phyloP scores from a whole-genome alignment of 768 basidiomycete species.

The Xanthoconium stramineum region DNA sequence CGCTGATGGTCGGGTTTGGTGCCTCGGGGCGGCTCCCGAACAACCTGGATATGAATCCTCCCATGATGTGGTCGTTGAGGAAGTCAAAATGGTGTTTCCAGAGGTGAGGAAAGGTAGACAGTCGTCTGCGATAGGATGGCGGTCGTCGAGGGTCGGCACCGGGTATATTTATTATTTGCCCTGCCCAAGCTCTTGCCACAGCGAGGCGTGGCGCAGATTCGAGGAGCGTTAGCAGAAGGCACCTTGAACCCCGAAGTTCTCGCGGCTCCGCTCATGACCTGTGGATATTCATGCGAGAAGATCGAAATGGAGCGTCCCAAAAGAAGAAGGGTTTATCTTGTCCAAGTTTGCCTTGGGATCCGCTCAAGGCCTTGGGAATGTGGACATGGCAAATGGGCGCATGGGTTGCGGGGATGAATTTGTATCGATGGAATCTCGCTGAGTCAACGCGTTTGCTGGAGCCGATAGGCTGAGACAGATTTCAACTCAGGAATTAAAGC shows the following conservation, averaged over 20 bases:
- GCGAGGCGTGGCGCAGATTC: neutral
- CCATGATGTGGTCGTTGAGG: constrained; percentile 5
- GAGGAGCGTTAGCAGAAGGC: no score
- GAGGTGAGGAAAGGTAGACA: neutral
- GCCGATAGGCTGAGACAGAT: neutral
- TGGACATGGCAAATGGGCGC: neutral
- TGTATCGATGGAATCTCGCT: neutral
- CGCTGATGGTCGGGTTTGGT: neutral
- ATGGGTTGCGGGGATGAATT: neutral
- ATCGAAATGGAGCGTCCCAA: neutral
- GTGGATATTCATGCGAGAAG: neutral
- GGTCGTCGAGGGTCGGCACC: neutral
- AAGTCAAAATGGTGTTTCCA: neutral
- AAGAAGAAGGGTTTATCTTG: no score
- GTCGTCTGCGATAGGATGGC: neutral
- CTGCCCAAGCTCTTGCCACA: neutral
- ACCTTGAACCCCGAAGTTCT: no score
- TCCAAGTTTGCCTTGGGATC: neutral
- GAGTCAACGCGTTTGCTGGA: neutral
- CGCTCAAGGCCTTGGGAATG: neutral
- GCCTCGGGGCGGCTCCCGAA: constrained; percentile 7
- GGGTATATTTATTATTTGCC: neutral
- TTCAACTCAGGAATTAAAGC: neutral
- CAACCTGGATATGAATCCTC: neutral
- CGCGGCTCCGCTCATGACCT: no score